Evolutionary conservation across 2,329 filamentous ascomycete genomes (phyloP).

Genomic region (Trichocomaceae sp.): DNA sequence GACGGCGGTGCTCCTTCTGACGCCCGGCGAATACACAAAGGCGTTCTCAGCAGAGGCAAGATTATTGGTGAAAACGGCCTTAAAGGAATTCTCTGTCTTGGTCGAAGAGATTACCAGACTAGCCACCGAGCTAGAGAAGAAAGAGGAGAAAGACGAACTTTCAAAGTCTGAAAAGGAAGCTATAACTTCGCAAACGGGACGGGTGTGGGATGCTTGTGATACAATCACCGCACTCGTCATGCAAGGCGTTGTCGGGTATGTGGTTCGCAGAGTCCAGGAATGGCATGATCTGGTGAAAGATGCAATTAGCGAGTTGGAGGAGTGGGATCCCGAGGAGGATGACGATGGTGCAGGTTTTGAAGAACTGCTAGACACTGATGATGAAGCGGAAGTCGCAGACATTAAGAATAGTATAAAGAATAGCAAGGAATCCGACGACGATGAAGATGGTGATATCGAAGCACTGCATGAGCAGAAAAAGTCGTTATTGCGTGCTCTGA

Average conservation of each 20-base stretch:
- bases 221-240: constrained; percentile 57
- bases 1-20: constrained; percentile 61
- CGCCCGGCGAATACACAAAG: constrained; percentile 54
- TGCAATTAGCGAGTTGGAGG: constrained; percentile 76
- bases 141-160: constrained; percentile 23
- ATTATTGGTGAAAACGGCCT: constrained; percentile 51
- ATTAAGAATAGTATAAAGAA: constrained; percentile 10
- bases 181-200: constrained; percentile 63
- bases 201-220: constrained; percentile 81
- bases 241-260: constrained; percentile 62
- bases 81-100: constrained; percentile 58
- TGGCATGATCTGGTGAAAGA: constrained; percentile 72
- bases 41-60: constrained; percentile 59
- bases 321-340: constrained; percentile 71
- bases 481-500: constrained; percentile 36
- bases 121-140: constrained; percentile 36
- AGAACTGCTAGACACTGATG: constrained; percentile 25
- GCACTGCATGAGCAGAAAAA: constrained; percentile 37
- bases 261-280: constrained; percentile 65
- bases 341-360: constrained; percentile 51
- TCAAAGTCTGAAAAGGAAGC: constrained; percentile 37
- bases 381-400: constrained; percentile 13
- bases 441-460: constrained; percentile 23
- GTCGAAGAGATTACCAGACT: constrained; percentile 51
- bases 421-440: constrained; percentile 16